A percentile compares a stretch with the other conserved stretches of the same genome.
Evolutionary conservation across 2,329 filamentous ascomycete species (phyloP).

Genomic region (Alternaria triticimaculans): DNA sequence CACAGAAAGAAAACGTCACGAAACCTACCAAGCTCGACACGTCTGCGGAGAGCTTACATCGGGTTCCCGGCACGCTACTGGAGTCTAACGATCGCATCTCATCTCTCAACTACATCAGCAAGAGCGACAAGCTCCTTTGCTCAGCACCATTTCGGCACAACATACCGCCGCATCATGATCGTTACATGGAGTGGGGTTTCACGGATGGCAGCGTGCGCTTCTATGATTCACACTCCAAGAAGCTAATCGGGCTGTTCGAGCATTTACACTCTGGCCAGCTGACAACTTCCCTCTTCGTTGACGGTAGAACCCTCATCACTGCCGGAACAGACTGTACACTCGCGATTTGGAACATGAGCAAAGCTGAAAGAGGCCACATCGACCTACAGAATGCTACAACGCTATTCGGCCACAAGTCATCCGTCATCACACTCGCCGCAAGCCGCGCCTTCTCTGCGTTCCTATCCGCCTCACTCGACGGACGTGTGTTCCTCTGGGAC

Average conservation of each 20-base stretch:
- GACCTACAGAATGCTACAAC: constrained; percentile 81
- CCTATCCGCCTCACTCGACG: constrained; percentile 81
- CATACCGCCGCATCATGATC: constrained; percentile 84
- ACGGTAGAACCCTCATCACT: constrained; percentile 89
- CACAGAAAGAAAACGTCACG: constrained; percentile 71
- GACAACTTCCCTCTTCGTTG: constrained; percentile 81
- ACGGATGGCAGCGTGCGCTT: constrained; percentile 92
- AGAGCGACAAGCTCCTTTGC: constrained; percentile 82
- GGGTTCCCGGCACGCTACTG: constrained; percentile 79
- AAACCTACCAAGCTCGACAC: constrained; percentile 77
- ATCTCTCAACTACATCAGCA: constrained; percentile 77
- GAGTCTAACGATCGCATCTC: constrained; percentile 79
- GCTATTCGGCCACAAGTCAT: constrained; percentile 87
- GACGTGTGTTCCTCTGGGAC: constrained; percentile 89
- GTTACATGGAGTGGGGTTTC: constrained; percentile 95
- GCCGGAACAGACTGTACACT: constrained; percentile 92
- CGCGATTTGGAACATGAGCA: constrained; percentile 78
- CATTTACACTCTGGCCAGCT: constrained; percentile 92
- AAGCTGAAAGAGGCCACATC: constrained; percentile 66
- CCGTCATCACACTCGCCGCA: constrained; percentile 81
- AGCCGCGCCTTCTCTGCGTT: constrained; percentile 89
- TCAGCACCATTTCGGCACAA: constrained; percentile 85
- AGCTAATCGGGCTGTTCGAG: constrained; percentile 86
- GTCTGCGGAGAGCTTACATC: constrained; percentile 75
- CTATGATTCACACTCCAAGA: constrained; percentile 82